These are phyloP conservation scores for Tulasnella calospora DNA, from an alignment of 768 basidiomycete genomes.

Conservation along the genomic window DNA sequence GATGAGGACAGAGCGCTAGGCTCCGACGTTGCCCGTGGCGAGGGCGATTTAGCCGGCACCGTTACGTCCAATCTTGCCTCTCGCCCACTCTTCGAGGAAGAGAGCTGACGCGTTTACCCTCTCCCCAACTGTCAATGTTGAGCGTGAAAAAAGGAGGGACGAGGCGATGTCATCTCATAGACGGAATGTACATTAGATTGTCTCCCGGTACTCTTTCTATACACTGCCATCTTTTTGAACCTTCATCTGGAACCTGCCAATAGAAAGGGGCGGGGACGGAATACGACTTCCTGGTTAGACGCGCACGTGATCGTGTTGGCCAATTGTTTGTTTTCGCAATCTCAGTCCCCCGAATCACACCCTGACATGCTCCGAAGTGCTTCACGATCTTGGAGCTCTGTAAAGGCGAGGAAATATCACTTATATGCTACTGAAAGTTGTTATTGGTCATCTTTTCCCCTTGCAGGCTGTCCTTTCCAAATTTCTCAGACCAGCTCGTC, in stretches of 20 bases:
- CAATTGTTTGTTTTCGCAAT: not conserved
- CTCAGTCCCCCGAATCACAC: not conserved
- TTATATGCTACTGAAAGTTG: not conserved
- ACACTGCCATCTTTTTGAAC: too few relatives aligned
- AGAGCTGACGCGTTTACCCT: not conserved
- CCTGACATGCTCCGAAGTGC: not conserved
- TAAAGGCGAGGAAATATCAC: not conserved
- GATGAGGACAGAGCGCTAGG: slow-evolving; percentile 87
- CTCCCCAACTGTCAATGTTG: not conserved
- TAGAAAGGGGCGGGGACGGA: too few relatives aligned
- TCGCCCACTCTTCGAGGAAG: not conserved
- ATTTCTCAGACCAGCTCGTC: not conserved
- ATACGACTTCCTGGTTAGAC: too few relatives aligned
- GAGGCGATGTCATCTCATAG: too few relatives aligned
- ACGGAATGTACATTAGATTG: too few relatives aligned
- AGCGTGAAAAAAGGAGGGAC: too few relatives aligned
- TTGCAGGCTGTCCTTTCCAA: not conserved
- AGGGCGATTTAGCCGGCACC: slow-evolving; percentile 79
- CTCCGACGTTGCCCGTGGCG: slow-evolving; percentile 60
- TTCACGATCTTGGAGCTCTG: not conserved
- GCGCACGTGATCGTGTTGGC: not conserved
- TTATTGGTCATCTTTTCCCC: not conserved
- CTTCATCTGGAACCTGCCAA: too few relatives aligned
- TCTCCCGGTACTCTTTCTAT: too few relatives aligned
- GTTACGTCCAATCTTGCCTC: slow-evolving; percentile 37